phyloP scores from a whole-genome alignment of 306 rosid species.

The Elaeagnus macrophylla region DNA sequence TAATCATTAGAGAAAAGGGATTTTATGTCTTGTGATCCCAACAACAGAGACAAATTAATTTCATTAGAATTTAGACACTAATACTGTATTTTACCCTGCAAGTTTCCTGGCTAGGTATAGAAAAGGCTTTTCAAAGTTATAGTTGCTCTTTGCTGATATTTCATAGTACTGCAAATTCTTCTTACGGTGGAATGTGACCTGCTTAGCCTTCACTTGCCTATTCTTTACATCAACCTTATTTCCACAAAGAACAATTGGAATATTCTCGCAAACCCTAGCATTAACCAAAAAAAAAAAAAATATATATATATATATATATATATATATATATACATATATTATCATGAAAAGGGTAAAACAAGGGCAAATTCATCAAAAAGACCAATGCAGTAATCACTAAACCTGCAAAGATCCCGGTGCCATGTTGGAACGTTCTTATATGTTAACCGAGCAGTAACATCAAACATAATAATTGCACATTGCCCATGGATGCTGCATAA shows the following conservation, averaged over 20 bases:
- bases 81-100: conserved; percentile 7
- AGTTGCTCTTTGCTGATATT: conserved; percentile 80
- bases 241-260: conserved; percentile 25
- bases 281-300: background rate
- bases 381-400: background rate
- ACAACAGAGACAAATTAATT: background rate
- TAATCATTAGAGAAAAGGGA: background rate
- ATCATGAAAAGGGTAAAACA: background rate
- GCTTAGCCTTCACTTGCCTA: conserved; percentile 84
- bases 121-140: conserved; percentile 54
- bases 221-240: conserved; percentile 86
- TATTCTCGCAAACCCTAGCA: conserved; percentile 27
- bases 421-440: conserved; percentile 28
- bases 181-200: conserved; percentile 79
- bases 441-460: conserved; percentile 25
- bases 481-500: conserved; percentile 24
- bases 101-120: conserved; percentile 11
- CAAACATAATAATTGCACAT: conserved; percentile 27
- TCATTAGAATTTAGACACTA: background rate
- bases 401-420: conserved; percentile 29
- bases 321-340: background rate
- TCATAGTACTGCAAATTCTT: conserved; percentile 76
- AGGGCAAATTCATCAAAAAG: background rate
- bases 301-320: background rate
- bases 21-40: background rate